Conservation (phyloP, 352 stramenopile genomes). For the Globisporangium ultimum region DNA sequence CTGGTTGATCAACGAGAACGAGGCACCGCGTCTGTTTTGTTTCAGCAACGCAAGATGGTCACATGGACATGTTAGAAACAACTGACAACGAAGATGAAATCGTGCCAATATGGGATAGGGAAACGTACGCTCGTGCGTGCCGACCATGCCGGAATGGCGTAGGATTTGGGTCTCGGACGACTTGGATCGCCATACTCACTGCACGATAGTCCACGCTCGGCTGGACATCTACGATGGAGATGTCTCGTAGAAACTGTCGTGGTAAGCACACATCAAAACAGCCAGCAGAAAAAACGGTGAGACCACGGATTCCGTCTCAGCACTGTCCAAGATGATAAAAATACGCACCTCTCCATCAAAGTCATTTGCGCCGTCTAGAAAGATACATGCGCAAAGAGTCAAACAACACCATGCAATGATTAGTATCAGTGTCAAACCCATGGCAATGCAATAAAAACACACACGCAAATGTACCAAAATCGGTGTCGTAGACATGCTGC, state of each 20-base stretch:
- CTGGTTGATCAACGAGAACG: slow-evolving; percentile 66
- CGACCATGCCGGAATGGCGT: slow-evolving; percentile 19
- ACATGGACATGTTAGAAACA: neutral
- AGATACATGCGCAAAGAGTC: neutral
- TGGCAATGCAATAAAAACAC: neutral
- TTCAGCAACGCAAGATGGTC: slow-evolving; percentile 1
- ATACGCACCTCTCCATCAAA: slow-evolving; percentile 46
- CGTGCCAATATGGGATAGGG: neutral
- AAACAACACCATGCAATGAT: neutral
- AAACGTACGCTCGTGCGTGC: slow-evolving; percentile 27
- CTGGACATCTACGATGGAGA: slow-evolving; percentile 28
- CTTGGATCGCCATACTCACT: slow-evolving; percentile 60
- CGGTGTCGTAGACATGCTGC: slow-evolving; percentile 83
- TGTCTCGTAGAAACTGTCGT: slow-evolving; percentile 16
- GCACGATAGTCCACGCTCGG: slow-evolving; percentile 29
- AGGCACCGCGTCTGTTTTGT: slow-evolving; percentile 48
- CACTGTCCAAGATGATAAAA: neutral
- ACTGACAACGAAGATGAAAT: neutral
- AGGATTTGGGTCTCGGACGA: slow-evolving; percentile 24
- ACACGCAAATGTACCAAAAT: slow-evolving; percentile 54
- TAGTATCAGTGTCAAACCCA: too few relatives aligned
- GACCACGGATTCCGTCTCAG: neutral
- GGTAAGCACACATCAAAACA: neutral
- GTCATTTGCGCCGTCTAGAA: slow-evolving; percentile 39
- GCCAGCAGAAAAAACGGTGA: neutral